Base-by-base conservation (phyloP, 176 grass and related monocot species). In the Areca catechu region DNA sequence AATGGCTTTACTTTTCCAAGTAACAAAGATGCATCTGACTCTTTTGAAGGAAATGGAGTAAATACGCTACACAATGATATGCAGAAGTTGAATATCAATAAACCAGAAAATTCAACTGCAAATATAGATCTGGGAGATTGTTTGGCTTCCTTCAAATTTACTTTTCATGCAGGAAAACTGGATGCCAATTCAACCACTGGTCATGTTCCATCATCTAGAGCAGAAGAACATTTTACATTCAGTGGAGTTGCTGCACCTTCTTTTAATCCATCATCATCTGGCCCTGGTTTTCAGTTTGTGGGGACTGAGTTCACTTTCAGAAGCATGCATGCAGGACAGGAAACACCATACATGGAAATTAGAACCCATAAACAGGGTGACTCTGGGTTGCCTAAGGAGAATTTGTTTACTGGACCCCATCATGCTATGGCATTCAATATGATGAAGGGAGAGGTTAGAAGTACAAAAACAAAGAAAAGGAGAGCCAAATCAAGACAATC, bases 391-490 rank as follows among this genome's bases (percentile, higher is more conserved):
- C 65, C 78, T 16, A 79, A 58, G 71, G 82, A 85, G 63, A 66
- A 75, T 57, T 69, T 82, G 55, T 90, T 90, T 82, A 73, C 70
- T 69, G 52, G 73, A 43, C 61, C 65, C 20, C 57, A 66, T 68
- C 79, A 81, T 56, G 77, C 74, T 53, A 70, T 54, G 56, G 52
- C 50, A 15, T 90, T 79, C 74, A 88, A 68, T 68, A 67, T 78
- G 60, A 83, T 10, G 6, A 37, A 81, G 72, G 67, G 76, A 73
- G 76, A 57, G 51, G 57, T 58, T 58, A 93, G 69, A 77, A 74
- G 29, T 57, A 67, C 71, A 75, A 83, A 68, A 71, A 82, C 63
- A 71, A 91, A 75, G 64, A 93, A 80, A 69, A 89, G 48, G 9
- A 63, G 59, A 37, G 61, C 24, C 62, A 93, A 63, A 63, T 25